Percentiles rank a stretch among this genome's conserved stretches.
Evolutionary conservation across 202 grass and related monocot genomes (phyloP).

Genomic region (Sporobolus alterniflorus): DNA sequence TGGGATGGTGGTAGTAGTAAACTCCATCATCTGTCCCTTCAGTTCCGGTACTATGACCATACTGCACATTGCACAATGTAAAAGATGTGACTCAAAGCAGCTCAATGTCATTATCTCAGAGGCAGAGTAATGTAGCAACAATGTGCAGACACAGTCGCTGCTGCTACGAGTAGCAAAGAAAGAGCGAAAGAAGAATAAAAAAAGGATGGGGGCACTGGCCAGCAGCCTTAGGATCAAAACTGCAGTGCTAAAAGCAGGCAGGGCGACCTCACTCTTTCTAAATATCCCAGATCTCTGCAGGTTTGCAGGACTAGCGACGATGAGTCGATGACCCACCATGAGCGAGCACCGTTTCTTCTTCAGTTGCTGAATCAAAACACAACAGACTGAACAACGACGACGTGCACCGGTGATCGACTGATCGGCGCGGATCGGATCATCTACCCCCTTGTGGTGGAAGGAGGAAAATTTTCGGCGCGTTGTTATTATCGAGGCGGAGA

Average conservation of each 20-base stretch:
- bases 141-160: slow-evolving; percentile 42
- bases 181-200: slow-evolving; percentile 3
- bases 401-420: slow-evolving; percentile 4
- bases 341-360: slow-evolving; percentile 34
- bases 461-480: slow-evolving; percentile 2
- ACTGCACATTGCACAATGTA: not conserved
- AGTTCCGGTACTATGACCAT: not conserved
- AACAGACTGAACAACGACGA: slow-evolving; percentile 16
- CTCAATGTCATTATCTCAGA: slow-evolving; percentile 63
- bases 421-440: not conserved
- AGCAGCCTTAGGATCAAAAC: slow-evolving; percentile 68
- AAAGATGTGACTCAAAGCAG: slow-evolving; percentile 54
- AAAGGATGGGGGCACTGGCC: slow-evolving; percentile 31
- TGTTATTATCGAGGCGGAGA: not conserved
- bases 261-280: slow-evolving; percentile 31
- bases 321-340: slow-evolving; percentile 56
- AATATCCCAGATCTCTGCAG: slow-evolving; percentile 49
- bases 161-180: slow-evolving; percentile 35
- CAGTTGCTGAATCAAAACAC: slow-evolving; percentile 54
- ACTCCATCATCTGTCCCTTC: not conserved
- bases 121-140: slow-evolving; percentile 27
- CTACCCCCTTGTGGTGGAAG: not conserved
- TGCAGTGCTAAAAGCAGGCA: slow-evolving; percentile 53
- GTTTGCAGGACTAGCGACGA: slow-evolving; percentile 33
- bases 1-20: too few species aligned